Evolutionary conservation across 495 filamentous ascomycete genomes (phyloP), one percentile per base, ranked within the genome.

Genomic region (Hypoxylon perforatum): DNA sequence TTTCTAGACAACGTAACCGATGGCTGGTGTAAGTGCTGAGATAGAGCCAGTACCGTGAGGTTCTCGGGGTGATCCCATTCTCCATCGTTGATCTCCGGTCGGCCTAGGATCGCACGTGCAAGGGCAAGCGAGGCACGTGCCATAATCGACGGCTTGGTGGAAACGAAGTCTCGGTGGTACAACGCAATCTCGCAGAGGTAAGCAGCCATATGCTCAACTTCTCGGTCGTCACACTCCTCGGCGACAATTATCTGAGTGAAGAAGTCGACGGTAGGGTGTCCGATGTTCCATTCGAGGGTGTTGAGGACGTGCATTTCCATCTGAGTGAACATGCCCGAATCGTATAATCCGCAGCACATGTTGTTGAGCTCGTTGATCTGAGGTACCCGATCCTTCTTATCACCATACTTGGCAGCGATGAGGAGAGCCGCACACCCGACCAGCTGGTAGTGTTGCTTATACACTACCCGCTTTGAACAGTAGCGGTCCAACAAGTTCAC

Each of bases 301-400:
- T 96, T 93, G 68, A 99, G 84, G 9, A 99, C 95, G 77, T 99
- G 95, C 94, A 96, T 97, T 77, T 99, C 95, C 96, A 99, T 98
- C 78, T 99, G 95, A 14, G 92, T 94, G 80, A 99, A 99, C 95
- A 99, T 98, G 74, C 97, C 95, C 12, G 97, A 94, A 75, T 99
- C 95, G 76, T 99, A 99, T 21, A 97, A 86, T 15, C 90, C 92
- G 82, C 96, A 98, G 82, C 95, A 99, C 96, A 99, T 98, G 50
- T 93, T 93, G 84, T 96, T 97, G 59, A 99, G 82, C 70, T 99
- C 95, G 72, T 91, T 88, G 76, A 99, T 94, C 36, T 93, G 93
- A 14, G 95, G 95, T 6, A 99, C 96, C 19, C 92, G 85, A 70
- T 99, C 95, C 83, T 99, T 99, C 80, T 91, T 91, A 80, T 99